phyloP scores from a whole-genome alignment of 805 yeast species.

The Wickerhamiella galacta region DNA sequence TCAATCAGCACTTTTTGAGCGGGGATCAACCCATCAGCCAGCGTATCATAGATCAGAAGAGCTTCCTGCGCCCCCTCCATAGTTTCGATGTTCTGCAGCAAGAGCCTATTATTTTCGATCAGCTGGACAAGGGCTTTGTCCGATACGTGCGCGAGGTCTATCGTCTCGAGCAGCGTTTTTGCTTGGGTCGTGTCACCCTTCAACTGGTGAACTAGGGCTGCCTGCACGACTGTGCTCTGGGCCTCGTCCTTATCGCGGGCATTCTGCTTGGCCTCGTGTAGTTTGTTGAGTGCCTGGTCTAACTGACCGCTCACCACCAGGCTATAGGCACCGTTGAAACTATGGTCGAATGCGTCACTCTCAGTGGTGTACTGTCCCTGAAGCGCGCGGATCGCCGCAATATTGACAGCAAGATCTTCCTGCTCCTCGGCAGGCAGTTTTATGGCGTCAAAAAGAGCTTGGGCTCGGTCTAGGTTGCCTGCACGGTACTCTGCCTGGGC shows the following conservation, averaged over 20 bases:
- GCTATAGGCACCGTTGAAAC: slow-evolving; percentile 43
- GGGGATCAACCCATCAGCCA: not conserved
- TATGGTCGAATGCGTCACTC: slow-evolving; percentile 33
- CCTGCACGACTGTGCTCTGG: slow-evolving; percentile 35
- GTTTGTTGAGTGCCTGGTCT: slow-evolving; percentile 26
- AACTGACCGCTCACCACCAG: slow-evolving; percentile 28
- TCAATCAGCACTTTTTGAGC: slow-evolving; percentile 12
- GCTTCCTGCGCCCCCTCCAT: slow-evolving; percentile 8
- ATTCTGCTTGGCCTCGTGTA: slow-evolving; percentile 30
- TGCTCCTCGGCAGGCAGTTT: slow-evolving; percentile 26
- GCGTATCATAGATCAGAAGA: slow-evolving; percentile 1
- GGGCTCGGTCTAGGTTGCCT: slow-evolving; percentile 30
- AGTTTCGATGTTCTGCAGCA: slow-evolving; percentile 4
- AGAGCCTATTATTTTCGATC: slow-evolving; percentile 28
- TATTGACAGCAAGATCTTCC: slow-evolving; percentile 42
- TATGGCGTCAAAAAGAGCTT: slow-evolving; percentile 23
- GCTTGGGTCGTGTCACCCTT: slow-evolving; percentile 26
- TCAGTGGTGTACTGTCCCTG: slow-evolving; percentile 5
- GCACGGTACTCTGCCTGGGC: slow-evolving; percentile 39
- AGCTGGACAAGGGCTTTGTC: slow-evolving; percentile 29
- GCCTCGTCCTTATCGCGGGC: slow-evolving; percentile 32
- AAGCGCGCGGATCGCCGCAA: slow-evolving; percentile 33
- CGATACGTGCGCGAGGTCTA: slow-evolving; percentile 21
- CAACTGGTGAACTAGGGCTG: slow-evolving; percentile 35
- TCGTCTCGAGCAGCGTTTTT: slow-evolving; percentile 22